Conservation (phyloP, 371 early-diverging fungal genomes). For the Mucor ambiguus region DNA sequence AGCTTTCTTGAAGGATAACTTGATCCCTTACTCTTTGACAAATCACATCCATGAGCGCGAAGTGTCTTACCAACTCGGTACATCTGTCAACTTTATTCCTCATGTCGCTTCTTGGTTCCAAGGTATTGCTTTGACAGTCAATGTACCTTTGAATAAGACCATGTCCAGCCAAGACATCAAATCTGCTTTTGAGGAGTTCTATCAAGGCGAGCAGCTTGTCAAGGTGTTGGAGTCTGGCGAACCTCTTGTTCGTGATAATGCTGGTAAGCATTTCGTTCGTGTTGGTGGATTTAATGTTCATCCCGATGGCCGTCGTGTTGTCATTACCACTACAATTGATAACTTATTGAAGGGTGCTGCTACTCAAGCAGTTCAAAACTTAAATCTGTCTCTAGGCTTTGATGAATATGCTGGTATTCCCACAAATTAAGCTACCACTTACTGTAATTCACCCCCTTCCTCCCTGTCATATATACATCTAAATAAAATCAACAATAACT, state of each 20-base stretch:
- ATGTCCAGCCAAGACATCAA: conserved; percentile 69
- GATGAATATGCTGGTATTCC: conserved; percentile 89
- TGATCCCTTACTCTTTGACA: conserved; percentile 91
- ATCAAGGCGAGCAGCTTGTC: conserved; percentile 80
- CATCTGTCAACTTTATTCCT: conserved; percentile 74
- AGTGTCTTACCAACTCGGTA: conserved; percentile 79
- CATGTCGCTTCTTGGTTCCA: conserved; percentile 94
- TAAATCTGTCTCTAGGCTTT: conserved; percentile 75
- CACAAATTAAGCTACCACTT: conserved; percentile 30
- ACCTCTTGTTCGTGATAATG: conserved; percentile 88
- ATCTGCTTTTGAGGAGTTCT: conserved; percentile 71
- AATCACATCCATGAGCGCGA: conserved; percentile 97
- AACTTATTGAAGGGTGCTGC: conserved; percentile 97
- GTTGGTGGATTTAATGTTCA: conserved; percentile 93
- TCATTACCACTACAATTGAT: conserved; percentile 93
- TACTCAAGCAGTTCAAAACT: conserved; percentile 93
- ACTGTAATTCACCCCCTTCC: neutral
- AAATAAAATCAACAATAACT: neutral
- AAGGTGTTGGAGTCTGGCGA: conserved; percentile 70
- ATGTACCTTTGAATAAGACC: conserved; percentile 76
- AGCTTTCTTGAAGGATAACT: conserved; percentile 78
- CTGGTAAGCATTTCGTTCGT: conserved; percentile 82
- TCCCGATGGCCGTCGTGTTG: conserved; percentile 78
- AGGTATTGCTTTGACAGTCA: conserved; percentile 90
- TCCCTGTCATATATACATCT: neutral